Evolutionary conservation across 129 eudicot species (phyloP), one percentile per base, ranked within the genome.

Genomic region (Kitagawia praeruptora): DNA sequence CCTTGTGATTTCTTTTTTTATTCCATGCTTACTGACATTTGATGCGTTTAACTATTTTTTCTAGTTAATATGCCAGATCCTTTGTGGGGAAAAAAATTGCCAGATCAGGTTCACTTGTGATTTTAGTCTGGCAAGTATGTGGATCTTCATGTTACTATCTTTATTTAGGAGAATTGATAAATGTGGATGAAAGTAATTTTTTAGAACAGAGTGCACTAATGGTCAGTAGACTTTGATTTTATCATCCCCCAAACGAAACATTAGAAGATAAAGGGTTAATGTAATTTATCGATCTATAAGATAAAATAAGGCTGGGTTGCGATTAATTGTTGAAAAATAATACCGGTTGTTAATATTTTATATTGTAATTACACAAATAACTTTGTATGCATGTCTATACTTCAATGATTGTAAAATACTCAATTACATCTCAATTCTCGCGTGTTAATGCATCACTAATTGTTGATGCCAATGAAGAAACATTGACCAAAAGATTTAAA

Each of bases 91-190:
- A 4, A 23, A 61, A n/a, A 53, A 6, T 61, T 61, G 69, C 34
- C 69, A 61, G 69, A 61, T 61, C 69, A 61, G 69, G 69, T 61
- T 61, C 69, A 61, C 69, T 61, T 61, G 28, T 75, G 38, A 25
- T 45, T 41, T 9, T 42, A 44, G 54, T 42, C 34, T 13, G 27
- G 28, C 28, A 73, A 13, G 77, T 73, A 13, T 73, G 77, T 42
- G 54, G 38, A 74, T 44, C 21, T 8, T 44, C 38, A 44, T 74
- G 54, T 25, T 44, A 74, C 46, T 8, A 41, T 74, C 53, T 74
- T 44, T 15, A 4, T 73, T 67, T 67, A 67, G 40, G 23, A 67
- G 41, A 13, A 67, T 67, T 13, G 23, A 31, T 15, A 31, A 40
- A 67, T 34, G 71, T 5, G 4, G 66, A 2, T 18, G 27, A 19